Conservation (phyloP, 768 basidiomycete species). For the Ramaria rubella region DNA sequence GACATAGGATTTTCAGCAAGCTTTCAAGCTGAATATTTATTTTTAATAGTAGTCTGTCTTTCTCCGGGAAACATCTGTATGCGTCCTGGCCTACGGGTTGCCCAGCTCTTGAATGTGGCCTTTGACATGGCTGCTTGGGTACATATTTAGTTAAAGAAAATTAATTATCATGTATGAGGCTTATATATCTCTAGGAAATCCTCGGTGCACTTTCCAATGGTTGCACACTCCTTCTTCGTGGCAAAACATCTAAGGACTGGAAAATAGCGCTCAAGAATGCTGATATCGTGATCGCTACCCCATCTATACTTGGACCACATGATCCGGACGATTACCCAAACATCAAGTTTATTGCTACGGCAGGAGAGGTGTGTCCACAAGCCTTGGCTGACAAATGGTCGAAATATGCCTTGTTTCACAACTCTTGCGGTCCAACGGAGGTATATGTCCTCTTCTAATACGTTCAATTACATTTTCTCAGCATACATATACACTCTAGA, state of each 20-base stretch:
- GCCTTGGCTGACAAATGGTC: conserved; percentile 17
- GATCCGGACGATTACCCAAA: conserved; percentile 16
- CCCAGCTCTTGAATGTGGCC: conserved; percentile 19
- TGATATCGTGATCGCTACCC: conserved; percentile 18
- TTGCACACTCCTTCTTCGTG: conserved; percentile 18
- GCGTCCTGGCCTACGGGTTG: conserved; percentile 18
- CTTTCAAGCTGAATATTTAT: neutral
- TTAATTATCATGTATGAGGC: neutral
- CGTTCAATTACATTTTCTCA: neutral
- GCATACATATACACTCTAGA: conserved; percentile 19
- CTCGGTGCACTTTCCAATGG: conserved; percentile 18
- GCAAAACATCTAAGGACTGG: conserved; percentile 15
- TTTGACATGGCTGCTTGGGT: conserved; percentile 20
- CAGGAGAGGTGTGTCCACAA: conserved; percentile 18
- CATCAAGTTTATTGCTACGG: conserved; percentile 15
- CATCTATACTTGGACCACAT: conserved; percentile 16
- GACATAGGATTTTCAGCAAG: neutral
- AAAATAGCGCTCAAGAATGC: conserved; percentile 13
- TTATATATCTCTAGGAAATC: conserved; percentile 8
- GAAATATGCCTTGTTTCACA: conserved; percentile 14
- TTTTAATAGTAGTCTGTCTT: conserved; percentile 13
- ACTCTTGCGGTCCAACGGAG: conserved; percentile 19
- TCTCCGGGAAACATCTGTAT: conserved; percentile 18
- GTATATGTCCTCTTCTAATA: conserved; percentile 2
- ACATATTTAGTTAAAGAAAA: neutral